phyloP scores from a whole-genome alignment of 176 grass and related monocot species.

The Alopecurus myosuroides region DNA sequence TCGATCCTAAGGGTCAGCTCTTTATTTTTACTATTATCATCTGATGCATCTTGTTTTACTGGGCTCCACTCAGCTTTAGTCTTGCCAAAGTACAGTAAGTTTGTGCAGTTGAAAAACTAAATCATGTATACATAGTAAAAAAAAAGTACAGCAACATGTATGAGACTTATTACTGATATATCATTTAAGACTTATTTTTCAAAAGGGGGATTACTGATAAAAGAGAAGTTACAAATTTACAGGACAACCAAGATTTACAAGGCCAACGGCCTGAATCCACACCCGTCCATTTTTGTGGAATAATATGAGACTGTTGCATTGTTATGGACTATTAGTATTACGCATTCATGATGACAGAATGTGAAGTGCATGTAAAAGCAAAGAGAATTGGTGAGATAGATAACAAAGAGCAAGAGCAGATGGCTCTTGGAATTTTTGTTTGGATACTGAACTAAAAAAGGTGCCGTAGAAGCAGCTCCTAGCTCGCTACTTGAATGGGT shows the following conservation, averaged over 20 bases:
- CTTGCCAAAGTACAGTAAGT: not conserved
- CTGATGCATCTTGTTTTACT: too few species aligned
- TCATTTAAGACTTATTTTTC: not conserved
- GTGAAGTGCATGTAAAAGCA: conserved; percentile 22
- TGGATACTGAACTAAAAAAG: not conserved
- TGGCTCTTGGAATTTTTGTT: conserved; percentile 1
- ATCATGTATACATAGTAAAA: too few species aligned
- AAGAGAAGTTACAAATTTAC: too few species aligned
- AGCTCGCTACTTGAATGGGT: not conserved
- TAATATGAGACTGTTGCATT: not conserved
- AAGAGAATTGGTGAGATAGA: not conserved
- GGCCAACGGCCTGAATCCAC: too few species aligned
- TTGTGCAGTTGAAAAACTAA: not conserved
- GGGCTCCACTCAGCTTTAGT: not conserved
- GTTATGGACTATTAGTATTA: not conserved
- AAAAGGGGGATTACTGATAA: too few species aligned
- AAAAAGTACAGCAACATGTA: too few species aligned
- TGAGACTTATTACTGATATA: not conserved
- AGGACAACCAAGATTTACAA: too few species aligned
- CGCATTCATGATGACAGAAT: not conserved
- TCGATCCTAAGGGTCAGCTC: not conserved
- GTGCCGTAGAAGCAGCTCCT: conserved; percentile 28
- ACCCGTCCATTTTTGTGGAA: too few species aligned
- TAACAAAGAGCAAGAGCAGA: not conserved
- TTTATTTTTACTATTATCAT: not conserved